Evolutionary conservation across 164 flowering plant species (phyloP), one percentile per base, ranked within the genome.

Genomic region (Litsea cubeba): DNA sequence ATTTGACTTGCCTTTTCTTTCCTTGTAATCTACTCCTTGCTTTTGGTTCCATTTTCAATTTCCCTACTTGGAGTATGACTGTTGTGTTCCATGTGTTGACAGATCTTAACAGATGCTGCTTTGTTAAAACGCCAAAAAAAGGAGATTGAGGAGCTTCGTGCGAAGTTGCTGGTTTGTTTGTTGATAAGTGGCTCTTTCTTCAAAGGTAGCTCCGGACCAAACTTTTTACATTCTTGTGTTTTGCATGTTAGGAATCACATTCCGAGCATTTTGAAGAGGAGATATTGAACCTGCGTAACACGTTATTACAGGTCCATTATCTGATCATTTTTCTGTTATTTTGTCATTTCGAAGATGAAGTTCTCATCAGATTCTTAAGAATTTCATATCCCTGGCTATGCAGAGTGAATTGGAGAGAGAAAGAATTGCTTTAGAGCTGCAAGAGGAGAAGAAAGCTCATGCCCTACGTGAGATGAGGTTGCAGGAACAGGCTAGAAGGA

Each of bases 61-160:
- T 28, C 24, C 68, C 18, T 65, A 22, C 69, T 65, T 54, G 18
- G 12, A 15, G 60, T 54, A 28, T 65, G 12, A 22, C 10, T 23
- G 20, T 20, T 11, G 60, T 28, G 25, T 60, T 76, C 40, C 35
- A 49, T 67, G 3, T 22, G 23, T 46, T 18, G 65, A 65, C 82
- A 96, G 99, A 91, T 96, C 72, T 83, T 96, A 74, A 96, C 99
- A 64, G 98, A 96, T 88, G 99, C 97, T 78, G 99, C 99, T 71
- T 78, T 96, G 80, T 79, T 96, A 69, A 96, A 96, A 82, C 97
- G 99, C 40, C 99, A 96, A 83, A 95, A 91, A 83, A 96, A 90
- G 81, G 99, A 96, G 84, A 96, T 96, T 70, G 99, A 91, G 79
- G 97, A 91, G 72, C 95, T 96, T 77, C 87, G 97, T 24, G 94